A percentile compares a stretch with the other conserved stretches of the same genome.
Conservation (phyloP, 2,329 filamentous ascomycete species). For the Penicillium sp. region DNA sequence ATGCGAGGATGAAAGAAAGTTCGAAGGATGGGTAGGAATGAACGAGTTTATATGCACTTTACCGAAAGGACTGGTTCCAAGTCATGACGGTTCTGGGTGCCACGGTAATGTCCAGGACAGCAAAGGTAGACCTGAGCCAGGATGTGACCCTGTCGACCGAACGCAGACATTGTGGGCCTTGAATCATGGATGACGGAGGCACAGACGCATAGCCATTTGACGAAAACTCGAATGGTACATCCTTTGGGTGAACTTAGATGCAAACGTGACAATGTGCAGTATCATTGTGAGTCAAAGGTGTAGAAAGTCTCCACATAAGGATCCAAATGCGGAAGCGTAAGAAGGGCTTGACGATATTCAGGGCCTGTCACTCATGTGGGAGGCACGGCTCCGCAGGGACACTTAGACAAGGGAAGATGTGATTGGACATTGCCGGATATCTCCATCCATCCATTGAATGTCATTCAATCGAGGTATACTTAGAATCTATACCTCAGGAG, state of each 20-base stretch:
- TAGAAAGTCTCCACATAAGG: slow-evolving; percentile 10
- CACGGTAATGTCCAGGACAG: slow-evolving; percentile 29
- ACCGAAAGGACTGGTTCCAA: background rate
- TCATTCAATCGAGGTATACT: background rate
- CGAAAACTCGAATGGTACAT: slow-evolving; percentile 17
- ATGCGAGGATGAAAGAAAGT: slow-evolving; percentile 12
- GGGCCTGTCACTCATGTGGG: background rate
- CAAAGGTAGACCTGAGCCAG: slow-evolving; percentile 24
- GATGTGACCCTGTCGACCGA: slow-evolving; percentile 17
- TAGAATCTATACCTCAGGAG: background rate
- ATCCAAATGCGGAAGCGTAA: slow-evolving; percentile 19
- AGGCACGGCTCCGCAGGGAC: background rate
- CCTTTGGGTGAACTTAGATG: slow-evolving; percentile 13
- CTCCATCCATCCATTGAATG: background rate
- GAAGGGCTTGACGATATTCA: background rate
- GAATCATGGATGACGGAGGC: slow-evolving; percentile 21
- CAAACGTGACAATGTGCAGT: slow-evolving; percentile 31
- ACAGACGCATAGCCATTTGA: slow-evolving; percentile 15
- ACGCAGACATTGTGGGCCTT: slow-evolving; percentile 13
- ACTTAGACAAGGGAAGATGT: background rate
- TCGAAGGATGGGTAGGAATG: slow-evolving; percentile 5
- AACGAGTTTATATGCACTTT: slow-evolving; percentile 29
- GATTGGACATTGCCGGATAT: background rate
- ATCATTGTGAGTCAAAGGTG: slow-evolving; percentile 21
- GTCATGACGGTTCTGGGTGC: slow-evolving; percentile 22